Conservation (phyloP, 225 moss, liverwort and hornwort species). For the Polytrichum commune region DNA sequence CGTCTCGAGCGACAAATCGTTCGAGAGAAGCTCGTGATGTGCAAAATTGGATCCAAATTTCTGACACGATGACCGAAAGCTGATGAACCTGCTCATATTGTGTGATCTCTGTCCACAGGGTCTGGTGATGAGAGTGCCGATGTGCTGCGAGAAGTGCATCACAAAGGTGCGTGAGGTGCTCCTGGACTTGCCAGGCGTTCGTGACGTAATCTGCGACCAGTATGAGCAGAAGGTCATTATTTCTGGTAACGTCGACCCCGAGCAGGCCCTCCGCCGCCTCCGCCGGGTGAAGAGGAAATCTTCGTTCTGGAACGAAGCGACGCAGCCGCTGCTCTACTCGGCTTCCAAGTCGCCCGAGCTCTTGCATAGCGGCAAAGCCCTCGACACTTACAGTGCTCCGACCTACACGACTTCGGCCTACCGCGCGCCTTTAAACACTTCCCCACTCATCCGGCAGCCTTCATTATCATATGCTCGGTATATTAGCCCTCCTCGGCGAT, state of each 20-base stretch:
- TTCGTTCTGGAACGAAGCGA: conserved; percentile 30
- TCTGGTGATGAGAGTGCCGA: conserved; percentile 32
- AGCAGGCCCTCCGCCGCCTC: conserved; percentile 33
- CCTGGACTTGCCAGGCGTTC: conserved; percentile 27
- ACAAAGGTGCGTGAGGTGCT: conserved; percentile 33
- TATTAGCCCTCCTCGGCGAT: conserved; percentile 19
- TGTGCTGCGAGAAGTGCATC: conserved; percentile 59
- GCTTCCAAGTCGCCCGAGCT: neutral
- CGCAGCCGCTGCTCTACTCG: conserved; percentile 37
- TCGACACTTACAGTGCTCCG: conserved; percentile 21
- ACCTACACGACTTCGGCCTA: conserved; percentile 23
- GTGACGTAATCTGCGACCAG: conserved; percentile 28
- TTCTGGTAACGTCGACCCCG: conserved; percentile 37
- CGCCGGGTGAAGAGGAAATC: conserved; percentile 45
- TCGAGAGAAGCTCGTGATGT: neutral
- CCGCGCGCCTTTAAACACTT: conserved; percentile 6
- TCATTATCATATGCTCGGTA: neutral
- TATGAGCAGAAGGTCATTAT: conserved; percentile 30
- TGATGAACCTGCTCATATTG: neutral
- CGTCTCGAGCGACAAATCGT: neutral
- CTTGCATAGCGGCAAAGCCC: neutral
- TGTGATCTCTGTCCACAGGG: conserved; percentile 8
- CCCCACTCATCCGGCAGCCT: neutral
- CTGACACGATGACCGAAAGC: neutral
- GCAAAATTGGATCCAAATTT: neutral